These are phyloP conservation scores for Boletellus ananas DNA, from an alignment of 768 basidiomycete species.

Conservation along the genomic window DNA sequence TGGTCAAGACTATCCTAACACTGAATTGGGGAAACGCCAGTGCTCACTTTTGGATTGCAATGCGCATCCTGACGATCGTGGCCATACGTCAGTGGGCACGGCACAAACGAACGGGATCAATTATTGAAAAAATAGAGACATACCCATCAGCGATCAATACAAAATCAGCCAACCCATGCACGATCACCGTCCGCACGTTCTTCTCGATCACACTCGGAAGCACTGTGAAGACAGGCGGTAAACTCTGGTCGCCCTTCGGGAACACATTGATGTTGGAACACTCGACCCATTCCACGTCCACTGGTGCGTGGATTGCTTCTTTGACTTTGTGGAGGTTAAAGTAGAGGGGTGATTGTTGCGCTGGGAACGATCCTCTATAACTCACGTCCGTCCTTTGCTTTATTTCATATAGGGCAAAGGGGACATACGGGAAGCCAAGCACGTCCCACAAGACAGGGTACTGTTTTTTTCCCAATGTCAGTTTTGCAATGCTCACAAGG, in stretches of 20 bases:
- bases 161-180: constrained; percentile 72
- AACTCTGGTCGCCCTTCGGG: constrained; percentile 55
- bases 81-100: constrained; percentile 8
- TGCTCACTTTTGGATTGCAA: constrained; percentile 61
- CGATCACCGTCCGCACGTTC: constrained; percentile 61
- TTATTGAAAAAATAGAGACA: constrained; percentile 12
- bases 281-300: constrained; percentile 55
- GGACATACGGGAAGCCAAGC: constrained; percentile 69
- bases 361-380: constrained; percentile 49
- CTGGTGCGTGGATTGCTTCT: constrained; percentile 64
- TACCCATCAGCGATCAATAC: constrained; percentile 73
- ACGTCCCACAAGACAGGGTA: constrained; percentile 76
- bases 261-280: constrained; percentile 63
- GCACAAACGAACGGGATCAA: background rate
- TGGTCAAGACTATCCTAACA: background rate
- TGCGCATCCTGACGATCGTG: constrained; percentile 42
- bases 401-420: background rate
- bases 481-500: background rate
- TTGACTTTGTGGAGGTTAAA: constrained; percentile 67
- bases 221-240: constrained; percentile 60
- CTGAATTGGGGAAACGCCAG: background rate
- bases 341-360: constrained; percentile 62
- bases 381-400: too few species aligned
- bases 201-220: constrained; percentile 76
- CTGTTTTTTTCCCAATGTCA: constrained; percentile 11